Evolutionary conservation across 768 basidiomycete genomes (phyloP), one percentile per base, ranked within the genome.

Genomic region (Boletus barrowsii): DNA sequence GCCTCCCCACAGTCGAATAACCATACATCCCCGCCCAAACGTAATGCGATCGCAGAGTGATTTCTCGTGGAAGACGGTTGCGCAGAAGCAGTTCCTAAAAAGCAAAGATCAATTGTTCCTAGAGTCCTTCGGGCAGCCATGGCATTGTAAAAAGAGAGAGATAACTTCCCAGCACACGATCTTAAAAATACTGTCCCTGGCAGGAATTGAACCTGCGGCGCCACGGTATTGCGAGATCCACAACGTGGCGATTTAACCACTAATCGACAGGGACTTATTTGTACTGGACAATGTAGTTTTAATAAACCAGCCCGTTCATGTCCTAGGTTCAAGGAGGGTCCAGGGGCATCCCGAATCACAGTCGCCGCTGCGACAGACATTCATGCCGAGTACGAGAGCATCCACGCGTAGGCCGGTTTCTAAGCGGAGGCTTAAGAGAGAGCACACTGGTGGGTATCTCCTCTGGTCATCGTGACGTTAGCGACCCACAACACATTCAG

Each of bases 1-100:
- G 83, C 88, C 69, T 92, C 90, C 20, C 90, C 90, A 67, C 90
- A 92, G 65, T 92, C 90, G 61, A 92, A 91, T 8, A 92, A 68
- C 90, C 90, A 92, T 51, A 89, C 82, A 73, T 88, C 83, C 17
- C 82, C 76, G 17, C 78, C 79, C 10, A 90, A 72, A 20, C 84
- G 80, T 8, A 92, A 63, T 2, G 88, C 84, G 9, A 86, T 78
- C 4, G 89, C 75, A 35, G 90, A 91, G 62, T 90, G 89, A 62
- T 87, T 89, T 50, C 90, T 78, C 0, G 90, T 90, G 2, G 80
- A 78, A 4, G 90, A 90, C 4, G 90, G 90, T 59, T 87, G 84
- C 3, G 89, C 88, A 18, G 90, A 90, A 15, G 88, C 87, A 1
- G 88, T 92, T 20, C 90, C 90, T 22, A 92, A 77, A 66, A 92